Base-by-base conservation (phyloP, 768 basidiomycete species). In the Lyophyllum semitale region DNA sequence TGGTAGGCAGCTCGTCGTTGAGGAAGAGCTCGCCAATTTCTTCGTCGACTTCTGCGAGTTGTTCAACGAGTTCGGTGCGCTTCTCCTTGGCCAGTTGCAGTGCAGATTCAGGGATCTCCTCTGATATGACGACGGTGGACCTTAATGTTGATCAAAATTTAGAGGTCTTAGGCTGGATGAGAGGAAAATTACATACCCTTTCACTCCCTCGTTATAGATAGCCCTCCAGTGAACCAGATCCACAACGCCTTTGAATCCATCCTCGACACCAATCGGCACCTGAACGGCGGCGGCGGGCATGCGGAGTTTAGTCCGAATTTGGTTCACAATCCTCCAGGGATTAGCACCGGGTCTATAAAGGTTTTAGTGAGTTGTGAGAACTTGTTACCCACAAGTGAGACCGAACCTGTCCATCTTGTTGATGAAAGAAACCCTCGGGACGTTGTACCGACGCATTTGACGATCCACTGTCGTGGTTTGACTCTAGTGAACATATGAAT, bases 401-500 rank as follows among this genome's bases (percentile, higher is more conserved):
- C 1, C 40, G 6, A 17, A 91, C 91, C 93, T 84, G 66, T 98
- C 96, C 96, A 98, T 98, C 75, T 98, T 98, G 74, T 98, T 98
- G 66, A 98, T 85, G 71, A 97, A 98, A 5, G 94, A 97, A 56
- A 99, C 83, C 41, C 97, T 83, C 54, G 97, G 97, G 54, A 99
- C 93, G 64, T 89, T 88, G 69, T 99, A 99, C 32, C 97, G 85
- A 58, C 92, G 83, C 97, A 99, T 99, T 79, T 99, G 97, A 56
- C 97, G 82, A 74, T 99, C 97, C 33, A 99, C 97, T 12, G 97
- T 99, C 20, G 94, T 98, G 2, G 97, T 99, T 83, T 99, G 97
- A 73, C 91, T 93, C 87, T 95, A 73, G 2, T 17, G 11, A 26
- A 48, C 20, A 23, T 62, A 25, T 30, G 32, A 51, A 38, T 23